These are phyloP conservation scores for Zostera marina DNA, from an alignment of 116 monocot species.

Conservation along the genomic window DNA sequence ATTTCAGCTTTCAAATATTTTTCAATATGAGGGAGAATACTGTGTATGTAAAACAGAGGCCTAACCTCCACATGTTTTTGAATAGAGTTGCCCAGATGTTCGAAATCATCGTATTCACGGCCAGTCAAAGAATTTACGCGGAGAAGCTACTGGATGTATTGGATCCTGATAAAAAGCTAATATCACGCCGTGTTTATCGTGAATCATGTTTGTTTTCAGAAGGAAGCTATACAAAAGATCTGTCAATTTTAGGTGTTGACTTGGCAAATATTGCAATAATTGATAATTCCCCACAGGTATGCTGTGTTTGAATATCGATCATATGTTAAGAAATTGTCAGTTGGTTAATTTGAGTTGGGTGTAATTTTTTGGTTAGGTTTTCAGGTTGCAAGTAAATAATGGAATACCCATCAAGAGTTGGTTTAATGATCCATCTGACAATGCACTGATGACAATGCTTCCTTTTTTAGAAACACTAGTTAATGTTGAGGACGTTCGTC, in stretches of 20 bases:
- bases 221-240: slow-evolving; percentile 69
- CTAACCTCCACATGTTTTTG: slow-evolving; percentile 67
- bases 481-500: slow-evolving; percentile 21
- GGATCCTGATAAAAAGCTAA: slow-evolving; percentile 52
- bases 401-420: slow-evolving; percentile 27
- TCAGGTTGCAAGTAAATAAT: slow-evolving; percentile 24
- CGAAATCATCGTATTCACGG: slow-evolving; percentile 84
- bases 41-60: slow-evolving; percentile 72
- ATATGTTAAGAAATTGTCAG: no score
- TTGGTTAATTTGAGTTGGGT: neutral
- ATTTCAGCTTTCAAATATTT: slow-evolving; percentile 78
- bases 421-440: slow-evolving; percentile 23
- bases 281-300: slow-evolving; percentile 95
- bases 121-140: slow-evolving; percentile 91
- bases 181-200: slow-evolving; percentile 61
- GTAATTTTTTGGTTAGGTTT: slow-evolving; percentile 7
- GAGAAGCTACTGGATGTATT: slow-evolving; percentile 57
- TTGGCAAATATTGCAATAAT: slow-evolving; percentile 85
- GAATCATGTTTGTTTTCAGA: slow-evolving; percentile 82
- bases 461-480: slow-evolving; percentile 17
- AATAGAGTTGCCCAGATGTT: slow-evolving; percentile 70
- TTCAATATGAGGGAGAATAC: slow-evolving; percentile 71
- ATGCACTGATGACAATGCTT: slow-evolving; percentile 19
- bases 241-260: slow-evolving; percentile 71
- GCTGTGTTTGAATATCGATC: neutral